phyloP scores from a whole-genome alignment of 2,329 filamentous ascomycete genomes.

The Ascochyta fabae region DNA sequence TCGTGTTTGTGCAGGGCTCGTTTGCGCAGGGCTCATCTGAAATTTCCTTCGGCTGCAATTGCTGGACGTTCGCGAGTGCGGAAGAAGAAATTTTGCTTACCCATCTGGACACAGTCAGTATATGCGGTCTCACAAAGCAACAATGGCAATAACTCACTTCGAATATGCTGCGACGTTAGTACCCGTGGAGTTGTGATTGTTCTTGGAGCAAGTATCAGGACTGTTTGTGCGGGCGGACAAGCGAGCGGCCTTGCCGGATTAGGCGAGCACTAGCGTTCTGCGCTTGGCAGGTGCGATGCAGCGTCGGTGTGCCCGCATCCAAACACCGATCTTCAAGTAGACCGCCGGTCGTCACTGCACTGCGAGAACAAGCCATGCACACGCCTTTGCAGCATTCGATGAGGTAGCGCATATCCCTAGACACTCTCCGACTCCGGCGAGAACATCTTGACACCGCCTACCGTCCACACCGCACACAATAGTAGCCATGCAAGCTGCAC shows the following conservation, averaged over 20 bases:
- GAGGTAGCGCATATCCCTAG: constrained; percentile 11
- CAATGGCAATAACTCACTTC: constrained; percentile 55
- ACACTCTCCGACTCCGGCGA: constrained; percentile 9
- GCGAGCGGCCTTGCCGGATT: constrained; percentile 31
- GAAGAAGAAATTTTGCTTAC: constrained; percentile 58
- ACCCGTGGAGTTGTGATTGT: constrained; percentile 44
- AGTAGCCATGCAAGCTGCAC: constrained; percentile 71
- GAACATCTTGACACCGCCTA: neutral
- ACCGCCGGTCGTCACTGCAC: neutral
- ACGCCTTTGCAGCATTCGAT: neutral
- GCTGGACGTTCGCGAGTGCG: constrained; percentile 31
- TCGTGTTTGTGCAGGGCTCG: constrained; percentile 12
- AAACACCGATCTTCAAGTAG: constrained; percentile 9
- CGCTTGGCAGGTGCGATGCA: constrained; percentile 12
- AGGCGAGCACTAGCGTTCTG: neutral
- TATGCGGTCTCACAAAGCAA: neutral
- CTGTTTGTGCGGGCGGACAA: constrained; percentile 27
- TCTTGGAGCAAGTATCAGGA: constrained; percentile 15
- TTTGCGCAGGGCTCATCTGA: constrained; percentile 25
- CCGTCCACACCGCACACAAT: constrained; percentile 9
- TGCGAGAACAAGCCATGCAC: constrained; percentile 13
- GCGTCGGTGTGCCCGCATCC: constrained; percentile 4
- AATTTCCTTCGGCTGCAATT: constrained; percentile 43
- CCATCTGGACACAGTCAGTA: constrained; percentile 61
- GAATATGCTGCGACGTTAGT: constrained; percentile 58